Conservation (phyloP, 805 yeast species). For the Saturnispora halmiae region DNA sequence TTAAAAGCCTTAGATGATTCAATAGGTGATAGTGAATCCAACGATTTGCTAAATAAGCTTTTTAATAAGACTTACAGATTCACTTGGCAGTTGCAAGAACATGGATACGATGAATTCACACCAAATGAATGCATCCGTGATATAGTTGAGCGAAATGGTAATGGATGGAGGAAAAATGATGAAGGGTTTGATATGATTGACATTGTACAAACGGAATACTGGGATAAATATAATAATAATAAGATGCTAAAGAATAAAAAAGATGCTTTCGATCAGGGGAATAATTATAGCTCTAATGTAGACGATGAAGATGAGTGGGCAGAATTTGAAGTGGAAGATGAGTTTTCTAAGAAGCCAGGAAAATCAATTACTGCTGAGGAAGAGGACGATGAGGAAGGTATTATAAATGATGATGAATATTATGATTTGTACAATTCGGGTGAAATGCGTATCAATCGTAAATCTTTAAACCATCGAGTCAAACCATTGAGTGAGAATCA, state of each 20-base stretch:
- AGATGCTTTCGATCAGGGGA: not conserved
- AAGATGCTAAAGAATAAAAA: not conserved
- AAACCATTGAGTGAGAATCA: slow-evolving; percentile 26
- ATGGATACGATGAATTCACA: slow-evolving; percentile 36
- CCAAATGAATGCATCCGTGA: slow-evolving; percentile 71
- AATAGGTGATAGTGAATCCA: slow-evolving; percentile 5
- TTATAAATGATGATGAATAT: slow-evolving; percentile 1
- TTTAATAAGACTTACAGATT: slow-evolving; percentile 26
- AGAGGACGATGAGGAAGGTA: not conserved
- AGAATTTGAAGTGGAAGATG: slow-evolving; percentile 8
- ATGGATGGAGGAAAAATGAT: slow-evolving; percentile 52
- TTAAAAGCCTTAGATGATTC: slow-evolving; percentile 10
- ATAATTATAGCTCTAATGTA: too few relatives aligned
- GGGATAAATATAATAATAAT: slow-evolving; percentile 6
- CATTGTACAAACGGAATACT: slow-evolving; percentile 21
- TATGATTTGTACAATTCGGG: slow-evolving; percentile 1
- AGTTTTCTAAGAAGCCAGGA: not conserved
- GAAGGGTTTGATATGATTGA: slow-evolving; percentile 37
- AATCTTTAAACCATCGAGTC: slow-evolving; percentile 6
- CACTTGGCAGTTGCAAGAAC: slow-evolving; percentile 24
- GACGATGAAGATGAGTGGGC: slow-evolving; percentile 9
- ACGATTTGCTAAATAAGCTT: slow-evolving; percentile 16
- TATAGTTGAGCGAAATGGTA: slow-evolving; percentile 55
- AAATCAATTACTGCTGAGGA: not conserved
- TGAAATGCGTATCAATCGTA: not conserved